Conservation (phyloP, 2,329 filamentous ascomycete genomes). For the Ophiostoma perfectum region DNA sequence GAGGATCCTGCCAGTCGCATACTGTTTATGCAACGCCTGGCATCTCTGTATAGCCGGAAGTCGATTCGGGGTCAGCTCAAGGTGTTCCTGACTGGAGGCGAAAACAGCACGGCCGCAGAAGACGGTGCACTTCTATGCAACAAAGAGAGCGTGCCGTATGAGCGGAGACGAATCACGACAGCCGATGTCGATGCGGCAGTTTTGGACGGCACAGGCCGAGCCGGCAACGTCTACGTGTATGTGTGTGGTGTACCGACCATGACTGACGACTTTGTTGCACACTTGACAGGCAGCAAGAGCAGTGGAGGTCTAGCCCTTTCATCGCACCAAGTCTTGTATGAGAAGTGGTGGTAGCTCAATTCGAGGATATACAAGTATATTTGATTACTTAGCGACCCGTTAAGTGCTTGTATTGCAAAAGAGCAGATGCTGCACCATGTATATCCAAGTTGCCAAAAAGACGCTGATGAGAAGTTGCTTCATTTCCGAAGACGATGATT, state of each 20-base stretch:
- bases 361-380: neutral
- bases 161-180: conserved; percentile 39
- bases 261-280: conserved; percentile 60
- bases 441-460: neutral
- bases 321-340: conserved; percentile 32
- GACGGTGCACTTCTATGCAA: conserved; percentile 19
- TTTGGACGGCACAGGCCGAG: neutral
- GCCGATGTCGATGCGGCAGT: conserved; percentile 41
- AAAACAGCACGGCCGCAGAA: neutral
- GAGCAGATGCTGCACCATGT: neutral
- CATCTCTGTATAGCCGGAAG: conserved; percentile 36
- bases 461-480: neutral
- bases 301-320: conserved; percentile 29
- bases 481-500: neutral
- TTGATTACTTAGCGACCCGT: too few species aligned
- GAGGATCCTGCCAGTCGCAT: conserved; percentile 30
- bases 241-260: conserved; percentile 63
- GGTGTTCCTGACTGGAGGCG: conserved; percentile 41
- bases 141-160: conserved; percentile 31
- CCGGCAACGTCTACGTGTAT: conserved; percentile 43
- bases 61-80: conserved; percentile 39
- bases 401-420: neutral
- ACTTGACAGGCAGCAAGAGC: conserved; percentile 33
- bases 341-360: conserved; percentile 37
- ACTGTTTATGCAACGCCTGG: conserved; percentile 49